Evolutionary conservation across 768 basidiomycete species (phyloP), one percentile per base, ranked within the genome.

Genomic region (Amanita subjunquillea): DNA sequence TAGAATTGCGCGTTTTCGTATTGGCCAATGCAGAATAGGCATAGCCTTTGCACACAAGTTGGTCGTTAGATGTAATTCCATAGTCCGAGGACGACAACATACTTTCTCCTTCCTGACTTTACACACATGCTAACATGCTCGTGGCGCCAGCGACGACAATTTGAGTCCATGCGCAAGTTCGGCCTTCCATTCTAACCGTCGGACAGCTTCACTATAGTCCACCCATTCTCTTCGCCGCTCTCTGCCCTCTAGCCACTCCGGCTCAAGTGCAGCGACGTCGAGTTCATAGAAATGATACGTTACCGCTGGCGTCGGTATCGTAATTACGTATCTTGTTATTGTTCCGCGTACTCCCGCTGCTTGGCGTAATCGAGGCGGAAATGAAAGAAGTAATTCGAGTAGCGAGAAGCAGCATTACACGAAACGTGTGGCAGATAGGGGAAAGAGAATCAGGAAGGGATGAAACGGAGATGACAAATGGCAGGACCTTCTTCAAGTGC

Each of bases 401-500:
- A 17, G 23, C 38, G 38, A 50, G 23, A 25, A 36, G 25, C 22
- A 30, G 40, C 39, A 17, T 34, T 23, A 3, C 12, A 17, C 4
- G 9, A 40, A 7, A 42, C 36, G 57, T 55, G 62, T 57, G 58
- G 38, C 60, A 56, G 56, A 61, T 59, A 54, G 61, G 63, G 62
- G 64, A 66, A 65, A 69, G 68, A 72, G 70, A 69, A 80, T 85
- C 75, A 85, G 81, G 82, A 80, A 76, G 69, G 72, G 77, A 77
- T 73, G 75, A 74, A 78, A 84, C 79, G 76, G 73, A 77, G 68
- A 82, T 82, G 78, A 78, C 74, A 81, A 84, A 80, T 73, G 81
- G 80, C 82, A 82, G 82, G 87, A 92, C 90, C 90, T 91, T 92
- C 90, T 87, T 92, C 90, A 69, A 86, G 76, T 72, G 90, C 90